These are phyloP conservation scores for Yamadazyma endophytica DNA, from an alignment of 805 yeast genomes.

Conservation along the genomic window DNA sequence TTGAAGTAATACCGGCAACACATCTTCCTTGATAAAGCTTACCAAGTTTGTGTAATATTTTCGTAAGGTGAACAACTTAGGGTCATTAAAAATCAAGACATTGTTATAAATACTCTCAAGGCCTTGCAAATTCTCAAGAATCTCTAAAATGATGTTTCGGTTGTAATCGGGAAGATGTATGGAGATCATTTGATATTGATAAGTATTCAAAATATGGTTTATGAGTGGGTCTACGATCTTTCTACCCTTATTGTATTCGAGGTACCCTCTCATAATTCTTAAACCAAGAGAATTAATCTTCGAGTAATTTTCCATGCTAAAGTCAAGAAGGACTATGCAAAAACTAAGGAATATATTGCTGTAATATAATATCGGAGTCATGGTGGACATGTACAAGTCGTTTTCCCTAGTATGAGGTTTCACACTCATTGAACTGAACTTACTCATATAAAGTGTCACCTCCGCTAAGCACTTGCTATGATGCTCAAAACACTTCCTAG, in stretches of 20 bases:
- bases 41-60: slow-evolving; percentile 13
- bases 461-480: slow-evolving; percentile 10
- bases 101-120: slow-evolving; percentile 8
- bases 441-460: slow-evolving; percentile 3
- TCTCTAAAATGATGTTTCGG: slow-evolving; percentile 17
- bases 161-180: slow-evolving; percentile 22
- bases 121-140: slow-evolving; percentile 11
- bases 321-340: slow-evolving; percentile 9
- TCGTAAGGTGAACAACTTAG: neutral
- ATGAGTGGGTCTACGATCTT: slow-evolving; percentile 4
- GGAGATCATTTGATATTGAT: slow-evolving; percentile 13
- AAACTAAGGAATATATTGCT: slow-evolving; percentile 11
- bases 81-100: neutral
- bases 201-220: slow-evolving; percentile 3
- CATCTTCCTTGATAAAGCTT: slow-evolving; percentile 11
- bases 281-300: slow-evolving; percentile 9
- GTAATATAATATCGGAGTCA: slow-evolving; percentile 14
- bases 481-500: slow-evolving; percentile 11
- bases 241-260: slow-evolving; percentile 8
- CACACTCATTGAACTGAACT: slow-evolving; percentile 4
- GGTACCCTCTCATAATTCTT: slow-evolving; percentile 3
- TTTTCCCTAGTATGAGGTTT: slow-evolving; percentile 1
- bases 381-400: slow-evolving; percentile 8
- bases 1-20: slow-evolving; percentile 14
- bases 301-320: slow-evolving; percentile 10